A percentile compares a stretch with the other conserved stretches of the same genome.
These are phyloP conservation scores for Plasmodium fragile DNA, from an alignment of 169 alveolate genomes.

Conservation along the genomic window DNA sequence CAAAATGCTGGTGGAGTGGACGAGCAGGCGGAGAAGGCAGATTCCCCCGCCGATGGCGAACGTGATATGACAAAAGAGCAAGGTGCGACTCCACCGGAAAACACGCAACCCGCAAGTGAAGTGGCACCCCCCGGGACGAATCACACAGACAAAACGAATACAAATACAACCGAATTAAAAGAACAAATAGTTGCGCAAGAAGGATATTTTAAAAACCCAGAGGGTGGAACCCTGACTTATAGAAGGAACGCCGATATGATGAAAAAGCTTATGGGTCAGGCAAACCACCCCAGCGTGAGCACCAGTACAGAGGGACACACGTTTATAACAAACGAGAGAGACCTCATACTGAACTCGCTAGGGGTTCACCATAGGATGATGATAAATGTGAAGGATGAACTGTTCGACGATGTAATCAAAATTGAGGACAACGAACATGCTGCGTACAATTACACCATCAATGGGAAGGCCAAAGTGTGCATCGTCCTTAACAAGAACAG, in stretches of 20 bases:
- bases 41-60: neutral
- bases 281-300: neutral
- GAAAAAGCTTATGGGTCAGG: neutral
- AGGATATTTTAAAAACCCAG: neutral
- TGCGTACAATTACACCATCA: neutral
- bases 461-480: conserved; percentile 12
- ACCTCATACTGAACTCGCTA: conserved; percentile 34
- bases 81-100: neutral
- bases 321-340: conserved; percentile 16
- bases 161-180: neutral
- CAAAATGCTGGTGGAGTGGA: neutral
- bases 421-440: conserved; percentile 21
- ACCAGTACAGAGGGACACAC: neutral
- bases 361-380: conserved; percentile 56
- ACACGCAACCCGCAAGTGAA: neutral
- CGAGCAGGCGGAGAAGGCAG: neutral
- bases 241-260: neutral
- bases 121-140: neutral
- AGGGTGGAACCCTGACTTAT: neutral
- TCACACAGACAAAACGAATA: neutral
- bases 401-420: conserved; percentile 34
- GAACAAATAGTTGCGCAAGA: neutral
- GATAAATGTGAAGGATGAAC: conserved; percentile 71
- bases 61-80: neutral
- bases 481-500: conserved; percentile 33